Percentiles rank a stretch among this genome's conserved stretches.
Evolutionary conservation across 345 rosid genomes (phyloP).

Genomic region (Euphorbia pulcherrima): DNA sequence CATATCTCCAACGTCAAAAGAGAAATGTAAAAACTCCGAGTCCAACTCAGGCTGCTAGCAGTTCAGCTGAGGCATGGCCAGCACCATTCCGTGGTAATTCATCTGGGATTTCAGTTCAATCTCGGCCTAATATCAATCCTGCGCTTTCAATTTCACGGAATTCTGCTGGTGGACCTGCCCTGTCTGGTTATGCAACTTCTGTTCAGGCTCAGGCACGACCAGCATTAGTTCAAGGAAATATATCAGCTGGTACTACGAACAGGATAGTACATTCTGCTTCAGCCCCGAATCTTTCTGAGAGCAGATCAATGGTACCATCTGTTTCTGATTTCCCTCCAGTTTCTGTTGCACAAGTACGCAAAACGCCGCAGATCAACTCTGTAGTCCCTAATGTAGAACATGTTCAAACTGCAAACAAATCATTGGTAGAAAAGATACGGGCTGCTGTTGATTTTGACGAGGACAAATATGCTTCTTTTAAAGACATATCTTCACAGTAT

Average conservation of each 20-base stretch:
- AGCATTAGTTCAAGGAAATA: slow-evolving; percentile 21
- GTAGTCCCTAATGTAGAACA: slow-evolving; percentile 35
- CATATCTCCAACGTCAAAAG: slow-evolving; percentile 49
- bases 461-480: slow-evolving; percentile 62
- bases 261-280: slow-evolving; percentile 64
- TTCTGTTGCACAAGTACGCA: slow-evolving; percentile 45
- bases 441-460: slow-evolving; percentile 64
- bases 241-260: slow-evolving; percentile 27
- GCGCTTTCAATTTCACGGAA: slow-evolving; percentile 22
- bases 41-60: slow-evolving; percentile 42
- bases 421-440: slow-evolving; percentile 75
- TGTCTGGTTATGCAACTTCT: slow-evolving; percentile 41
- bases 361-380: slow-evolving; percentile 32
- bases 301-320: slow-evolving; percentile 32
- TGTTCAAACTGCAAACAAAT: slow-evolving; percentile 73
- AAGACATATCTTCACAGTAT: slow-evolving; percentile 67
- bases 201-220: slow-evolving; percentile 33
- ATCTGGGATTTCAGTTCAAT: slow-evolving; percentile 31
- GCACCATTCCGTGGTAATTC: slow-evolving; percentile 36
- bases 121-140: slow-evolving; percentile 23
- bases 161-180: slow-evolving; percentile 26
- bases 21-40: slow-evolving; percentile 27
- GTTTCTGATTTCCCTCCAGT: slow-evolving; percentile 74
- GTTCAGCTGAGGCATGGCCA: slow-evolving; percentile 60
- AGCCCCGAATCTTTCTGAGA: slow-evolving; percentile 60